These are phyloP conservation scores for Calamus simplicifolius DNA, from an alignment of 176 grass and related monocot species.

Conservation along the genomic window DNA sequence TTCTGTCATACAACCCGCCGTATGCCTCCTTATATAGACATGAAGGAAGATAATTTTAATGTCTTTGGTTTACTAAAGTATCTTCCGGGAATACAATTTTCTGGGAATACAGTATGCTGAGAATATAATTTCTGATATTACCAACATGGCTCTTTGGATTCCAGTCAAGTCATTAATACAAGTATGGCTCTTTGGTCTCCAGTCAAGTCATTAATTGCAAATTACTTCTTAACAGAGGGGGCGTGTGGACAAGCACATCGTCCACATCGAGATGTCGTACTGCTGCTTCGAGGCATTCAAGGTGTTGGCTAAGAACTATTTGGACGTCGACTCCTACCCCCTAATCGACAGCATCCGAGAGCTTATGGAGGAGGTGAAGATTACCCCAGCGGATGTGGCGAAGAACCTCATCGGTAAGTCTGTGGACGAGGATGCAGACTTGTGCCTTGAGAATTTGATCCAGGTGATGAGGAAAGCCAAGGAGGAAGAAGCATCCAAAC, in stretches of 20 bases:
- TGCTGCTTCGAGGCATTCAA: constrained; percentile 43
- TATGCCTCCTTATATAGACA: no score
- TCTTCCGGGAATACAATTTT: no score
- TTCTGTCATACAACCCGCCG: no score
- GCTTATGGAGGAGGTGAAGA: constrained; percentile 34
- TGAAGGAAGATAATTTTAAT: no score
- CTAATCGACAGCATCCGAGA: constrained; percentile 10
- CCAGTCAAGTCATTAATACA: no score
- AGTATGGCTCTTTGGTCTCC: no score
- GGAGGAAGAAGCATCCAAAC: constrained; percentile 19
- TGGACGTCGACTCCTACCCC: constrained; percentile 11
- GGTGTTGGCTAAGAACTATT: constrained; percentile 49
- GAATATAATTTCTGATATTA: no score
- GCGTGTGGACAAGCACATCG: constrained; percentile 69
- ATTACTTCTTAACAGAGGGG: no score
- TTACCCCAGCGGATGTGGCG: constrained; percentile 53
- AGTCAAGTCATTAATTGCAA: no score
- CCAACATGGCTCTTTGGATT: no score
- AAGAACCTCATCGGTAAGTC: constrained; percentile 52
- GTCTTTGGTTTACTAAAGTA: no score
- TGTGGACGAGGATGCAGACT: constrained; percentile 4
- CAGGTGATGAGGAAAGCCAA: constrained; percentile 29
- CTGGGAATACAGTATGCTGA: no score
- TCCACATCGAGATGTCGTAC: constrained; percentile 81
- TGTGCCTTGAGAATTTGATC: constrained; percentile 27